phyloP scores from a whole-genome alignment of 1,139 yeast species.

The Maudiozyma humilis region DNA sequence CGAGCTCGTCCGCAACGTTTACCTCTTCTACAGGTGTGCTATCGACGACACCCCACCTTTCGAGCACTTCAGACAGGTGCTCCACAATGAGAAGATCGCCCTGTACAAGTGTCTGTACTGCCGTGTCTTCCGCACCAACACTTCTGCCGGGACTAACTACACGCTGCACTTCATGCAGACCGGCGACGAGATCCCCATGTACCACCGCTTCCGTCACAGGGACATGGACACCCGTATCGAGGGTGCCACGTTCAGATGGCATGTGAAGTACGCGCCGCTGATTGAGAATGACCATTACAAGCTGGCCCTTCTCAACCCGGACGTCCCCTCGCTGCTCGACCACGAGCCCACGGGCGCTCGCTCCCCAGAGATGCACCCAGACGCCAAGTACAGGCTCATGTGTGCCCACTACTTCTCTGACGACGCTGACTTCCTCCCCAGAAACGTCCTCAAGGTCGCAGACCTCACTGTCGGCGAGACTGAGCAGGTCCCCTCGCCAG shows the following conservation, averaged over 20 bases:
- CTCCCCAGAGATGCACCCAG: conserved; percentile 3
- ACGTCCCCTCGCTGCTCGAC: conserved; percentile 8
- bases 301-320: conserved; percentile 7
- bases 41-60: conserved; percentile 11
- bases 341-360: too few species aligned
- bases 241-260: conserved; percentile 10
- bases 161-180: neutral
- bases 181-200: neutral
- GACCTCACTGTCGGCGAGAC: conserved; percentile 12
- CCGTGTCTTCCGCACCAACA: conserved; percentile 8
- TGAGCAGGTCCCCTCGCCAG: conserved; percentile 8
- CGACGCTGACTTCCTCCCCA: conserved; percentile 9
- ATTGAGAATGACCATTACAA: conserved; percentile 10
- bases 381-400: conserved; percentile 6
- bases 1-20: too few species aligned
- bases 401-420: conserved; percentile 12
- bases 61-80: conserved; percentile 6
- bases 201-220: conserved; percentile 4
- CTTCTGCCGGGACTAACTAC: conserved; percentile 4
- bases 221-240: conserved; percentile 10
- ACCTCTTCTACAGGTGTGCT: too few species aligned
- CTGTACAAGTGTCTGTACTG: conserved; percentile 12
- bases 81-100: conserved; percentile 2
- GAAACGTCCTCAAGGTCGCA: conserved; percentile 8
- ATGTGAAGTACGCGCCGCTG: conserved; percentile 9